Percentiles rank a stretch among this genome's conserved stretches.
These are phyloP conservation scores for Myxozyma kluyveri DNA, from an alignment of 805 yeast species.

Conservation along the genomic window DNA sequence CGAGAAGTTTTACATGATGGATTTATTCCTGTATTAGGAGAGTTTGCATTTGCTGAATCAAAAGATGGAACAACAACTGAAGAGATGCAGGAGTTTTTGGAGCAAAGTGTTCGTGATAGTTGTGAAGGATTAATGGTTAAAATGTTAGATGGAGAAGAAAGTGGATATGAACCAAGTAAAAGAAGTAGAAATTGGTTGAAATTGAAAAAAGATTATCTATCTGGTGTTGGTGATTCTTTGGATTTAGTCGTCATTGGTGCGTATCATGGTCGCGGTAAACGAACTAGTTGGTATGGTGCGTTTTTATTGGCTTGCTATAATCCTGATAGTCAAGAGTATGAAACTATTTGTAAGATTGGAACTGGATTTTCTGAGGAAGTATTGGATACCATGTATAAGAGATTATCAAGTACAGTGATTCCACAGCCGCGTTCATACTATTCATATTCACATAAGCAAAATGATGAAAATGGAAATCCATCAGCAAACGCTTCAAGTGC, in stretches of 20 bases:
- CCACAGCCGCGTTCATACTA: constrained; percentile 63
- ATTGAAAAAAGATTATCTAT: constrained; percentile 88
- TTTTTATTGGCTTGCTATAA: constrained; percentile 88
- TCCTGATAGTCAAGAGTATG: constrained; percentile 86
- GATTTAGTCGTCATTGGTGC: constrained; percentile 95
- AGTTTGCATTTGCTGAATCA: constrained; percentile 74
- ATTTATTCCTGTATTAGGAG: constrained; percentile 64
- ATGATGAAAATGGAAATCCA: background rate
- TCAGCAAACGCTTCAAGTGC: constrained; percentile 50
- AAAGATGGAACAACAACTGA: constrained; percentile 67
- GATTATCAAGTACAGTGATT: constrained; percentile 66
- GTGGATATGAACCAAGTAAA: constrained; percentile 89
- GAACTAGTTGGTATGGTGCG: constrained; percentile 95
- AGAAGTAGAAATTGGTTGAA: constrained; percentile 95
- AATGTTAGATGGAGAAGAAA: constrained; percentile 73
- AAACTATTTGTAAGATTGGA: constrained; percentile 94
- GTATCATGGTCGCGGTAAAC: constrained; percentile 86
- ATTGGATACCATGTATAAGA: constrained; percentile 56
- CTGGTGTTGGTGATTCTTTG: constrained; percentile 93
- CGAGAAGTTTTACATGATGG: constrained; percentile 57
- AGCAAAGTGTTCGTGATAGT: constrained; percentile 80
- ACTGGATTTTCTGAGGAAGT: constrained; percentile 93
- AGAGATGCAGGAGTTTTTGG: constrained; percentile 79
- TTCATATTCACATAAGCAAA: constrained; percentile 42
- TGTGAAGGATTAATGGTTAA: constrained; percentile 98